Evolutionary conservation across 805 yeast species (phyloP), one percentile per base, ranked within the genome.

Genomic region (Grigorovia humatica): DNA sequence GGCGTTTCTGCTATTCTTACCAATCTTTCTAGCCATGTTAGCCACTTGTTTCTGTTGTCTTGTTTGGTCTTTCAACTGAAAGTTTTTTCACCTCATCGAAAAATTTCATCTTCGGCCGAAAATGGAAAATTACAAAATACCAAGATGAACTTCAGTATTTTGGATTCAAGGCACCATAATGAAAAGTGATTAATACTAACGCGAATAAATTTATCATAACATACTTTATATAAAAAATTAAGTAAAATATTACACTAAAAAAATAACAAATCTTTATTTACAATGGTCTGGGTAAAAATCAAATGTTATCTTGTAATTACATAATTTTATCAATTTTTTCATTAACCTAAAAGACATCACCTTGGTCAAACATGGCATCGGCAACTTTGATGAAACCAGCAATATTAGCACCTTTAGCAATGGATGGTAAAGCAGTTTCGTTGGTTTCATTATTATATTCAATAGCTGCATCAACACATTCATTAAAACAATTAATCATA

Each of bases 361-460:
- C 99, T 73, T 88, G 96, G 79, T 79, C 95, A 69, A 85, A 84
- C 99, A 91, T 91, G 65, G 97, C 98, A 63, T 87, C 93, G 62
- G 96, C 97, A 66, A 91, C 99, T 82, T 91, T 91, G 70, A 90
- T 82, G 83, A 91, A 91, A 74, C 97, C 97, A 60, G 98, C 97
- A 77, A 91, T 84, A 84, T 91, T 91, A 66, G 98, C 98, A 78
- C 99, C 99, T 80, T 88, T 88, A 63, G 91, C 96, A 67, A 91
- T 80, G 48, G 98, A 91, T 65, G 99, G 99, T 66, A 90, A 77
- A 54, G 85, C 74, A 63, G 76, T 77, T 12, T 43, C 45, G 44
- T 55, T 56, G 56, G 77, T 58, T 73, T 84, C 91, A 60, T 83
- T 79, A 56, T 89, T 74, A 80, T 84, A 91, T 66, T 80, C 77